Base-by-base conservation (phyloP, 2,329 filamentous ascomycete species). In the Annulohypoxylon truncatum region DNA sequence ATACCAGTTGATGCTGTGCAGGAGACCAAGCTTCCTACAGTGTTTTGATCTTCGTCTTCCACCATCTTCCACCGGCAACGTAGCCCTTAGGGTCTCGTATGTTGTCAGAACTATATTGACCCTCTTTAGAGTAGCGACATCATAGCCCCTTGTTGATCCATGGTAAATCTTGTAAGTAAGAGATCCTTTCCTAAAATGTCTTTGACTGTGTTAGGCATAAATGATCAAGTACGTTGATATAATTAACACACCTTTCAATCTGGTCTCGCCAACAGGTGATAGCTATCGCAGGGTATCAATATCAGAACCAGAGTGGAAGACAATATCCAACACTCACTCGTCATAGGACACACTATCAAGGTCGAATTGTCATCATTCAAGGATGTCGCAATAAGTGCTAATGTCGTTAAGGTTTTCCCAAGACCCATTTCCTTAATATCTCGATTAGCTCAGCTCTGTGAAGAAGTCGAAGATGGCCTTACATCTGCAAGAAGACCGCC, bases 401-500 rank as follows among this genome's bases (percentile, higher is more conserved):
- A 31, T 4, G 59, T 46, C 3, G 59, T 63, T 18, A 63, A 35
- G 4, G 64, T 66, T 38, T 66, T 66, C 1, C 64, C 64, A 31
- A 66, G 64, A 9, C 64, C 64, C 64, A 66, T 66, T 7, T 66
- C 64, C 64, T 66, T 18, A 9, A 12, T 22, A 8, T 4, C 7
- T 13, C 28, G 7, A 13, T 66, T 10, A 62, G 57, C 28, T 3
- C 42, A 46, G 12, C 20, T 53, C 33, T 18, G 5, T 15, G 33
- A 6, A 31, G 15, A 42, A 31, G 10, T 13, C 2, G 35, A 18
- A 31, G n/a, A 3, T 9, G 6, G 18, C 4, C 64, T 63, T 12
- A 66, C 64, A 29, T 66, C 64, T 7, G 64, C 64, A 46, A 66
- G 64, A 29, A 66, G 64, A 13, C 64, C 64, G 6, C 64, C 64